Percentiles rank a stretch among this genome's conserved stretches.
These are phyloP conservation scores for Pseudocercospora pini-densiflorae DNA, from an alignment of 2,329 filamentous ascomycete species.

Conservation along the genomic window DNA sequence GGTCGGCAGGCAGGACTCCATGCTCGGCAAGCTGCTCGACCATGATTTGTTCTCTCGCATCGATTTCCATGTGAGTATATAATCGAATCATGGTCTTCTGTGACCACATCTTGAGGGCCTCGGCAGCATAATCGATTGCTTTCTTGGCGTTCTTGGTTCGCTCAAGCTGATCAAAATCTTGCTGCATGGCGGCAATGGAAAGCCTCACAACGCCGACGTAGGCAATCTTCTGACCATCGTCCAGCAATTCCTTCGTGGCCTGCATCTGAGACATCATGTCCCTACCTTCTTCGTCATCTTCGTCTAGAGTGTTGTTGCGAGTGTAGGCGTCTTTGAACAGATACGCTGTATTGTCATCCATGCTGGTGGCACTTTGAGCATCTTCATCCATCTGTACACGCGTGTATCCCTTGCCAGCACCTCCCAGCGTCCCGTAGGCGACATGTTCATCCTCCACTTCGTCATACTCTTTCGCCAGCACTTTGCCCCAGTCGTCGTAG, in stretches of 20 bases:
- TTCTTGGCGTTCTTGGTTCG: conserved; percentile 72
- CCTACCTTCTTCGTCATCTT: conserved; percentile 75
- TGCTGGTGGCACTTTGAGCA: conserved; percentile 87
- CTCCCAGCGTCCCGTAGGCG: conserved; percentile 78
- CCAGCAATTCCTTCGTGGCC: conserved; percentile 92
- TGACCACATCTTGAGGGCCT: conserved; percentile 91
- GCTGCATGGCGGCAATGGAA: conserved; percentile 77
- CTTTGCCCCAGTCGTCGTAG: conserved; percentile 89
- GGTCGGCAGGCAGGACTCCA: conserved; percentile 81
- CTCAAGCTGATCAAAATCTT: conserved; percentile 67
- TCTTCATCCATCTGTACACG: conserved; percentile 95
- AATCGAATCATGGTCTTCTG: conserved; percentile 98
- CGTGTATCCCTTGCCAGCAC: conserved; percentile 93
- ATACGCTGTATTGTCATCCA: conserved; percentile 97
- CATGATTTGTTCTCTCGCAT: conserved; percentile 90
- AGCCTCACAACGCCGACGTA: conserved; percentile 91
- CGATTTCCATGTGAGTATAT: conserved; percentile 97
- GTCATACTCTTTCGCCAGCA: conserved; percentile 80
- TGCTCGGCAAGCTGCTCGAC: conserved; percentile 96
- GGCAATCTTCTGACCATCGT: conserved; percentile 92
- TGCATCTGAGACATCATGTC: conserved; percentile 91
- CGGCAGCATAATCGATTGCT: conserved; percentile 68
- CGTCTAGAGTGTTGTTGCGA: conserved; percentile 60
- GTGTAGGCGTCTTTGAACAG: conserved; percentile 77
- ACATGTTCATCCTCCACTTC: conserved; percentile 71